Conservation (phyloP, 306 rosid species). For the Quercus berberidifolia region DNA sequence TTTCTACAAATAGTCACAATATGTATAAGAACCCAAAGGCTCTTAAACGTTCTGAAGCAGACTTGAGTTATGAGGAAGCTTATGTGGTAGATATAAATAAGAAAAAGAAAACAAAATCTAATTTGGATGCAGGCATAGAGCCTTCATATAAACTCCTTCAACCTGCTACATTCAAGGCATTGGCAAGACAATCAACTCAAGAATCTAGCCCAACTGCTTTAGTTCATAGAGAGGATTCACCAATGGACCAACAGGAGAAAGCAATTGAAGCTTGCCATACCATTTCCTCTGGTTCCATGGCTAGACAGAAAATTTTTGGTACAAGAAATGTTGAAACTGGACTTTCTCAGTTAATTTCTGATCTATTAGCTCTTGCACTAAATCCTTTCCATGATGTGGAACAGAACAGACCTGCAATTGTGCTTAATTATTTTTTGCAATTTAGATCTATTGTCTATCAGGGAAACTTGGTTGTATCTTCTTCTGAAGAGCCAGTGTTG, state of each 20-base stretch:
- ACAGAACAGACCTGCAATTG: background rate
- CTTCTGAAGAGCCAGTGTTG: background rate
- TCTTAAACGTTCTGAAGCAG: background rate
- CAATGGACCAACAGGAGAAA: background rate
- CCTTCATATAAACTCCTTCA: background rate
- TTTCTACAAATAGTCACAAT: background rate
- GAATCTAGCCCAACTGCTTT: background rate
- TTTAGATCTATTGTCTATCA: background rate
- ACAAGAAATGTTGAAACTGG: background rate
- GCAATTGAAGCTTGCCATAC: background rate
- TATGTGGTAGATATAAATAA: background rate
- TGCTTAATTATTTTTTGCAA: background rate
- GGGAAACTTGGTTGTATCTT: background rate
- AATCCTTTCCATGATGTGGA: slow-evolving; percentile 1
- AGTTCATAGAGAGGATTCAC: background rate
- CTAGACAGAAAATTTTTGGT: background rate
- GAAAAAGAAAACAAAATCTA: background rate
- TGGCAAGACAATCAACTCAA: background rate
- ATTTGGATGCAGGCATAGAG: background rate
- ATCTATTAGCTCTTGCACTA: slow-evolving; percentile 8
- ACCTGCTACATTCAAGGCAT: background rate
- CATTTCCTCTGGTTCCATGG: background rate
- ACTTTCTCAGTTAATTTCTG: background rate
- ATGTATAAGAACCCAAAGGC: background rate
- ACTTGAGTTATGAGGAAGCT: background rate